Evolutionary conservation across 768 basidiomycete genomes (phyloP).

Genomic region (Boletus pseudo-olivaceus): DNA sequence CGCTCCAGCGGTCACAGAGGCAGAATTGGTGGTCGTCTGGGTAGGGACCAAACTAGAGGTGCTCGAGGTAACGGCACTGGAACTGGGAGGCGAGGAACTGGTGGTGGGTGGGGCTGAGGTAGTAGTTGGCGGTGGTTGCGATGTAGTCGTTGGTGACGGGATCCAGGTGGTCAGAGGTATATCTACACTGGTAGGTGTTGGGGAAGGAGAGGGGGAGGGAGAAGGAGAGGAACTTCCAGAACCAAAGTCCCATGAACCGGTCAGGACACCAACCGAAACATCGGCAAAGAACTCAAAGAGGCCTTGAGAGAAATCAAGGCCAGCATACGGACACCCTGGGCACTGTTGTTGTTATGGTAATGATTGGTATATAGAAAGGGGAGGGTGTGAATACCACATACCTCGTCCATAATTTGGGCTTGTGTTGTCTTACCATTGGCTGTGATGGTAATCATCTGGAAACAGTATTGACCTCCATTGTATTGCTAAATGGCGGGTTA

Average conservation of each 20-base stretch:
- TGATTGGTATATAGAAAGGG: neutral
- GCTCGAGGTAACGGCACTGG: conserved; percentile 6
- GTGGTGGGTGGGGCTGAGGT: conserved; percentile 10
- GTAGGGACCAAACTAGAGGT: conserved; percentile 24
- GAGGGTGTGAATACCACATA: conserved; percentile 19
- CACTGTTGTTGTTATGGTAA: conserved; percentile 43
- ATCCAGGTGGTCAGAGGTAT: conserved; percentile 21
- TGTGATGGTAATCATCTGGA: conserved; percentile 57
- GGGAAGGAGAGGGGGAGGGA: conserved; percentile 14
- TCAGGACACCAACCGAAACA: conserved; percentile 49
- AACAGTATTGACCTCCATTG: conserved; percentile 51
- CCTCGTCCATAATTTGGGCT: conserved; percentile 64
- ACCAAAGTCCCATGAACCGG: conserved; percentile 53
- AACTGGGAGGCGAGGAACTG: conserved; percentile 13
- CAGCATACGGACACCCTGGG: conserved; percentile 59
- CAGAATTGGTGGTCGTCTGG: conserved; percentile 15
- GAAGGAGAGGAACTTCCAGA: conserved; percentile 22
- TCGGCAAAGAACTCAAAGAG: conserved; percentile 62
- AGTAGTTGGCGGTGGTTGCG: conserved; percentile 25
- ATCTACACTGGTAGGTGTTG: conserved; percentile 10
- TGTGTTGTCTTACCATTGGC: conserved; percentile 52
- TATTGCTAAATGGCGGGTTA: conserved; percentile 47
- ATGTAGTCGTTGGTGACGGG: conserved; percentile 20
- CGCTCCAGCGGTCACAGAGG: conserved; percentile 11
- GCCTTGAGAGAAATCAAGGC: conserved; percentile 65